Evolutionary conservation across 1,284 basidiomycete species (phyloP), one percentile per base, ranked within the genome.

Genomic region (Sporisorium graminicola): DNA sequence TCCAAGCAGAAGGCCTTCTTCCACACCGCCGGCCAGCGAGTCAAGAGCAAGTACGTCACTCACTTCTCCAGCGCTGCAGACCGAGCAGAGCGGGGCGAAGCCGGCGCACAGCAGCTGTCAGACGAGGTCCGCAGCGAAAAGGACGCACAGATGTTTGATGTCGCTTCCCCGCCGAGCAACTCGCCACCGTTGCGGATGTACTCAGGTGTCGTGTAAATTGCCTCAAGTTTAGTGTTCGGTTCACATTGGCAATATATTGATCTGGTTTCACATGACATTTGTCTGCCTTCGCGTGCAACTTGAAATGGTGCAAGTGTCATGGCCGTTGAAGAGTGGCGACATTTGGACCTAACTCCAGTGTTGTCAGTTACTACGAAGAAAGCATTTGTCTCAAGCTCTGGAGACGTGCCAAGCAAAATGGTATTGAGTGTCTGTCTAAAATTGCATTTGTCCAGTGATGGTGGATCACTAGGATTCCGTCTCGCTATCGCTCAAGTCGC

Each of bases 401-500:
- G n/a, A n/a, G n/a, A n/a, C n/a, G n/a, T n/a, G n/a, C n/a, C 29
- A 31, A 10, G 29, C 29, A 31, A n/a, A n/a, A n/a, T n/a, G n/a
- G n/a, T n/a, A n/a, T n/a, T 31, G 29, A 31, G 10, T 31, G 29
- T 31, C 29, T 31, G 29, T 31, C 29, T 5, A 31, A 5, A 10
- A 31, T 31, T 31, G 29, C 29, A 31, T 31, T 31, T 31, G 5
- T 10, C 10, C 5, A 31, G 5, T 31, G 29, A 31, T 31, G 29
- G 29, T 40, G 46, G n/a, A n/a, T n/a, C n/a, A 49, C 22, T 27
- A 49, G 13, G 26, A n/a, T n/a, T 49, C 46, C 46, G 46, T 49
- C 46, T 49, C 46, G 22, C 46, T 49, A 27, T 49, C 46, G 46
- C 46, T 49, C 24, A 22, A 49, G 46, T 26, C 46, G 46, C 46